Evolutionary conservation across 768 basidiomycete species (phyloP).

Genomic region (Ramaria rubella): DNA sequence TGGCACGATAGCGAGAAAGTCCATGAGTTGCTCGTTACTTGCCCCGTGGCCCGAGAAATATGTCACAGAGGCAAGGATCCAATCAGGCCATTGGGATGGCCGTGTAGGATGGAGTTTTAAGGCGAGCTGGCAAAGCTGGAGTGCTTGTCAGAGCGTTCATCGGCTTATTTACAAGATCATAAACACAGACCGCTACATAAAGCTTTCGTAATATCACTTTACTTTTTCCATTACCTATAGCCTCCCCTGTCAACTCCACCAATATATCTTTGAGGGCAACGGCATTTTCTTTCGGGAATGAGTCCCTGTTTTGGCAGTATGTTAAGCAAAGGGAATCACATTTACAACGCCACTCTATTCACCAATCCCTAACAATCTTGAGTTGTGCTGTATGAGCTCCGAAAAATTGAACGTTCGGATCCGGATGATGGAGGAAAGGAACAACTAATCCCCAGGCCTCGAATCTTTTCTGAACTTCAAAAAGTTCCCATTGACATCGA

Average conservation of each 20-base stretch:
- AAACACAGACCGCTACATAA: constrained; percentile 69
- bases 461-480: constrained; percentile 60
- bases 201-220: constrained; percentile 80
- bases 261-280: constrained; percentile 57
- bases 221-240: constrained; percentile 49
- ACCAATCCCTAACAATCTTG: constrained; percentile 93
- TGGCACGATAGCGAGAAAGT: constrained; percentile 76
- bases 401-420: constrained; percentile 88
- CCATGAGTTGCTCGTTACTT: constrained; percentile 53
- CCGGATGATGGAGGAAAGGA: constrained; percentile 62
- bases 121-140: constrained; percentile 36
- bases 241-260: constrained; percentile 61
- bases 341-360: constrained; percentile 8
- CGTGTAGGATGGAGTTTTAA: constrained; percentile 58
- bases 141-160: background rate
- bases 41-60: constrained; percentile 56
- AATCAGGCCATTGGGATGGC: constrained; percentile 64
- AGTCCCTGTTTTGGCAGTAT: constrained; percentile 45
- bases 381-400: constrained; percentile 91
- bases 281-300: constrained; percentile 58
- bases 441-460: constrained; percentile 83
- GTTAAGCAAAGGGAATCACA: background rate
- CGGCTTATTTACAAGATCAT: background rate
- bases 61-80: constrained; percentile 61
- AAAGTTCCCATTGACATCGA: constrained; percentile 62